phyloP scores from a whole-genome alignment of 768 basidiomycete species.

The Termitomyces sp. region DNA sequence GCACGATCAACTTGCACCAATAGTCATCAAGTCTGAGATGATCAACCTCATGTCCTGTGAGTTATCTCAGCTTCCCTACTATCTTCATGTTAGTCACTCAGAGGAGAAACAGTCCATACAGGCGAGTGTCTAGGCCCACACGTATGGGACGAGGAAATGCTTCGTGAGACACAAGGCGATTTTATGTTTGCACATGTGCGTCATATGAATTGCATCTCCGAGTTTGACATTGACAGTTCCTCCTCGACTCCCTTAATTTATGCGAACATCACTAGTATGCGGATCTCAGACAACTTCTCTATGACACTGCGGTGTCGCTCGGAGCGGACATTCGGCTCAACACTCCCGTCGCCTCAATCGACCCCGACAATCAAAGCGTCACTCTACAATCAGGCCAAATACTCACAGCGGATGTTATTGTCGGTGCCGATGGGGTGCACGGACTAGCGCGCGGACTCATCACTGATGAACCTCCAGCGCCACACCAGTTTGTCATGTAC shows the following conservation, averaged over 20 bases:
- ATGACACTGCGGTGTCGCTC: conserved; percentile 35
- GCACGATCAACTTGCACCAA: conserved; percentile 16
- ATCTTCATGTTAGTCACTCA: not conserved
- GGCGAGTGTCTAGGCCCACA: conserved; percentile 46
- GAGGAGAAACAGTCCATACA: conserved; percentile 33
- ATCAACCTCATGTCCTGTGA: conserved; percentile 18
- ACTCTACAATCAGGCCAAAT: conserved; percentile 34
- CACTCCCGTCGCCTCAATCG: conserved; percentile 24
- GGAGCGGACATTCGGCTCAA: conserved; percentile 40
- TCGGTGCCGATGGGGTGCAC: conserved; percentile 53
- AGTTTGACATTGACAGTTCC: conserved; percentile 8
- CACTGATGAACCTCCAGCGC: conserved; percentile 13
- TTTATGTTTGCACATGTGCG: conserved; percentile 33
- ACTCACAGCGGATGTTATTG: conserved; percentile 43
- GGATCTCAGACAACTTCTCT: conserved; percentile 46
- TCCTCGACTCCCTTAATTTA: not conserved
- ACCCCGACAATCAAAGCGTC: conserved; percentile 23
- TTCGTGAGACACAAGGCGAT: conserved; percentile 38
- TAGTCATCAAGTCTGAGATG: conserved; percentile 15
- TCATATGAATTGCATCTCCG: conserved; percentile 14
- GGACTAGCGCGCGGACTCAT: conserved; percentile 12
- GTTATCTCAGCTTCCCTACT: not conserved
- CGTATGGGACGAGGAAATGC: conserved; percentile 47
- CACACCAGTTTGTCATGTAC: conserved; percentile 33
- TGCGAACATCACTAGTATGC: conserved; percentile 31